Evolutionary conservation across 345 rosid genomes (phyloP).

Genomic region (Ailanthus altissimus): DNA sequence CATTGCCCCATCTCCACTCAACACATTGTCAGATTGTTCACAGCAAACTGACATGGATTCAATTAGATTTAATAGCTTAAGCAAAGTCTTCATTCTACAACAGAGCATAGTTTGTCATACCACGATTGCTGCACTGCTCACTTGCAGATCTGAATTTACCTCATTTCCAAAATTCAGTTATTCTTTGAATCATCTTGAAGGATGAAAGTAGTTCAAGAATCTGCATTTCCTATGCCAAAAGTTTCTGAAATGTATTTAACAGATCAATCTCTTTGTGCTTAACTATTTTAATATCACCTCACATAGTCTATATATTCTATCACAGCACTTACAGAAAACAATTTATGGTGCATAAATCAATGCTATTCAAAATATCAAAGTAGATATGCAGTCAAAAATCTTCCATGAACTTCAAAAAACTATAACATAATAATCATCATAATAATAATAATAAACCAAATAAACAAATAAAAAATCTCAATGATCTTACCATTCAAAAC

Average conservation of each 20-base stretch:
- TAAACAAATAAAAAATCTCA: neutral
- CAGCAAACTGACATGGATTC: neutral
- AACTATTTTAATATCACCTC: neutral
- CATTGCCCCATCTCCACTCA: too few relatives aligned
- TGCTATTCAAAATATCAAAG: neutral
- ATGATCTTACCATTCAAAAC: constrained; percentile 53
- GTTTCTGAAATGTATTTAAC: neutral
- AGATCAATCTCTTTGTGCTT: neutral
- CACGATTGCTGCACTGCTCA: neutral
- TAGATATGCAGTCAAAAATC: neutral
- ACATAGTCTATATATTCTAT: neutral
- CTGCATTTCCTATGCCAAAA: neutral
- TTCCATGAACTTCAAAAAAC: neutral
- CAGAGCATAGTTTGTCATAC: neutral
- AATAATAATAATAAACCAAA: neutral
- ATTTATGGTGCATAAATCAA: neutral
- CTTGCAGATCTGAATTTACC: neutral
- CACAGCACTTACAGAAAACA: neutral
- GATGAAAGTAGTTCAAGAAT: neutral
- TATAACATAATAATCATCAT: too few relatives aligned
- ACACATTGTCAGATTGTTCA: neutral
- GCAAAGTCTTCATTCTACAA: neutral
- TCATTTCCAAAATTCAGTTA: neutral
- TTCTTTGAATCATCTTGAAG: neutral
- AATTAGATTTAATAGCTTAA: neutral